These are phyloP conservation scores for Scedosporium minutisporum DNA, from an alignment of 2,329 filamentous ascomycete species.

Conservation along the genomic window DNA sequence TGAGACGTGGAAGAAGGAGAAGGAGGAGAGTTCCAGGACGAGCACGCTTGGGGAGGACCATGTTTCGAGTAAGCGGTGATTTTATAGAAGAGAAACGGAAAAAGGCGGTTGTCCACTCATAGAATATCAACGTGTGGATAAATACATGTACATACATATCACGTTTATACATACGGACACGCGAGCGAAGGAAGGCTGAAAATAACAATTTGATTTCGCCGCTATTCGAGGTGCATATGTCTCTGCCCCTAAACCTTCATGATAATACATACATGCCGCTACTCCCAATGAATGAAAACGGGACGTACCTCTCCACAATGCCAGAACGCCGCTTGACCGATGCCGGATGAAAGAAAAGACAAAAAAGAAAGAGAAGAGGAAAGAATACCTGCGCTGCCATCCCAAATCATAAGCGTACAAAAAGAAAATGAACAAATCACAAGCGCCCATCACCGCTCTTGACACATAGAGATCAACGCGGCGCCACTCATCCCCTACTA, in stretches of 20 bases:
- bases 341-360: not conserved
- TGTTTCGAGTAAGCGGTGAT: constrained; percentile 3
- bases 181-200: too few species aligned
- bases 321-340: too few species aligned
- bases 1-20: constrained; percentile 63
- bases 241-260: too few species aligned
- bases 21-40: constrained; percentile 11
- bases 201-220: too few species aligned
- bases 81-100: not conserved
- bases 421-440: not conserved
- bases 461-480: not conserved
- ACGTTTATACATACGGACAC: too few species aligned
- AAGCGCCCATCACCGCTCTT: not conserved
- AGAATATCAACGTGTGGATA: not conserved
- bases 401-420: too few species aligned
- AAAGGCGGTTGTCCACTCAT: not conserved
- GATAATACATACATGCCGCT: not conserved
- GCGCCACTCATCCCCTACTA: constrained; percentile 30
- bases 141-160: too few species aligned
- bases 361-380: not conserved
- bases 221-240: too few species aligned
- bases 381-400: not conserved
- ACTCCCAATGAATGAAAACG: not conserved
- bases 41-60: constrained; percentile 15
- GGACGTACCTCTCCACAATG: not conserved